phyloP scores from a whole-genome alignment of 345 rosid species.

The Moringa oleifera region DNA sequence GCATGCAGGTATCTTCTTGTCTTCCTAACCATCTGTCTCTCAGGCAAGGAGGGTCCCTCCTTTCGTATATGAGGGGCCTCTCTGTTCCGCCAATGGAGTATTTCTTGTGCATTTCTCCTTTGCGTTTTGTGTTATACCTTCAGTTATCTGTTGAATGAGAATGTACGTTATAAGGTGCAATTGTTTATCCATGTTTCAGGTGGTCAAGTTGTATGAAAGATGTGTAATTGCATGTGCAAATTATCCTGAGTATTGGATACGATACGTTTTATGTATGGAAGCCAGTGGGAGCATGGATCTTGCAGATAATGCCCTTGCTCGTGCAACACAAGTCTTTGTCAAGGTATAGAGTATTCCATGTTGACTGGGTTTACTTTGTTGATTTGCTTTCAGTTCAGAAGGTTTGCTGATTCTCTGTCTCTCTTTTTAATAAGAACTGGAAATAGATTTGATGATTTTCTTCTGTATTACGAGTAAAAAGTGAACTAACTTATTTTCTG shows the following conservation, averaged over 20 bases:
- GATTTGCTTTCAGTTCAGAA: background rate
- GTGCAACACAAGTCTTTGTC: slow-evolving; percentile 93
- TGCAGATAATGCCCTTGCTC: slow-evolving; percentile 80
- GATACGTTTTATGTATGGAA: slow-evolving; percentile 82
- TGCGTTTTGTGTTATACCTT: slow-evolving; percentile 44
- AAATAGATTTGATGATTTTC: background rate
- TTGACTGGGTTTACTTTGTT: slow-evolving; percentile 3
- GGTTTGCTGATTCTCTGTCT: too few relatives aligned
- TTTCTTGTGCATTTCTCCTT: slow-evolving; percentile 75
- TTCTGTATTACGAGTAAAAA: background rate
- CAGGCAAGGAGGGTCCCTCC: slow-evolving; percentile 97
- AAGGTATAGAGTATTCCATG: slow-evolving; percentile 51
- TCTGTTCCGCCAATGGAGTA: slow-evolving; percentile 77
- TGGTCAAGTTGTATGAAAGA: slow-evolving; percentile 90
- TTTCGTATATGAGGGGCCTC: slow-evolving; percentile 80
- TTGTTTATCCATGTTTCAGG: slow-evolving; percentile 41
- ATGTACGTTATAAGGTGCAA: slow-evolving; percentile 15
- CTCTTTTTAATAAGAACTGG: too few relatives aligned
- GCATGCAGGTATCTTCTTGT: slow-evolving; percentile 93
- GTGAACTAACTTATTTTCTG: background rate
- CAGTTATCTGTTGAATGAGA: slow-evolving; percentile 13
- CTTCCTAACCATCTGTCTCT: slow-evolving; percentile 94
- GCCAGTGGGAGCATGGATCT: slow-evolving; percentile 74
- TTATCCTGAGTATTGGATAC: slow-evolving; percentile 91
- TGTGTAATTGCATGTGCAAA: slow-evolving; percentile 95